Base-by-base conservation (phyloP, 352 stramenopile genomes). In the Hyaloperonospora brassicae region DNA sequence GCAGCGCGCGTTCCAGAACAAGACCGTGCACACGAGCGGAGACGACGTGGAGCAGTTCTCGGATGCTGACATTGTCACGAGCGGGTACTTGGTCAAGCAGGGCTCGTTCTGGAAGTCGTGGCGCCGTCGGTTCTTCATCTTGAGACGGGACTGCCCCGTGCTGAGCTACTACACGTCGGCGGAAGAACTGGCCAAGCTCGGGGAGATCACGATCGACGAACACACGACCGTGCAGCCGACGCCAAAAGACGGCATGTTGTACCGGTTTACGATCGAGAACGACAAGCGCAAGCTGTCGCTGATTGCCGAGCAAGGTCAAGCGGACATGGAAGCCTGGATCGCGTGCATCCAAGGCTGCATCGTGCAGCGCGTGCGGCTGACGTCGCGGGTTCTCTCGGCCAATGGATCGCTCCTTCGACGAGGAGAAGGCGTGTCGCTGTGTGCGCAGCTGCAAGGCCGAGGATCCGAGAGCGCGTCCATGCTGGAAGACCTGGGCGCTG, bases 41-140 rank as follows among this genome's bases (percentile, higher is more conserved):
- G 83, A 83, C 23, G 79, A 89, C 42, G 76, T 87, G 24, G 84
- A 94, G 50, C 80, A 90, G 64, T 94, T 94, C 57, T 91, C 79
- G 10, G 79, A 91, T 50, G 72, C 84, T 8, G 81, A 94, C 46
- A 92, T 94, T 42, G 69, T 90, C 38, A 86, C 73, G 22, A 73
- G 69, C 17, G 84, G 84, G 5, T 90, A 89, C 50, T 60, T 94
- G 31, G 69, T 89, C 43, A 94, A 94, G 55, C 79, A 89, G 35
- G 84, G 84, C 14, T 94, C 84, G 27, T 94, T 92, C 68, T 94
- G 84, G 84, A 89, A 90, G 59, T 89, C 76, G 5, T 94, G 84
- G 84, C 68, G 76, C 41, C 74, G 76, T 1, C 70, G 84, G 17
- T 94, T 88, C 52, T 94, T 94, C 46, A 89, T 94, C 49, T 45